Evolutionary conservation across 202 grass and related monocot genomes (phyloP).

Genomic region (Schoenoplectus triqueter): DNA sequence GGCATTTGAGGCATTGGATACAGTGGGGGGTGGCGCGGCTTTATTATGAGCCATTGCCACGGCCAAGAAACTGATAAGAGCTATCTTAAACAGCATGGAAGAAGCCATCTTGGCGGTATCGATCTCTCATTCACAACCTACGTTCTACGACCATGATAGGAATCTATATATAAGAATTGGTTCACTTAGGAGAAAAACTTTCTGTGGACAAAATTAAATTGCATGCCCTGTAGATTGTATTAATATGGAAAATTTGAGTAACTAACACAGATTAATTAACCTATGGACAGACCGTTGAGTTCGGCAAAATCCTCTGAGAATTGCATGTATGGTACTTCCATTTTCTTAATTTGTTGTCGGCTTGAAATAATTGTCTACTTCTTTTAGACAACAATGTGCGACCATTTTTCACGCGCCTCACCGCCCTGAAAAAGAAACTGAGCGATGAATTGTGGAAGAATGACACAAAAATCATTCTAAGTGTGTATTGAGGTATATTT

Average conservation of each 20-base stretch:
- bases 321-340: neutral
- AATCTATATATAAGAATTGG: neutral
- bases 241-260: neutral
- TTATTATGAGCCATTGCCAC: slow-evolving; percentile 17
- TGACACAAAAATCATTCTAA: too few species aligned
- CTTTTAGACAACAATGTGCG: neutral
- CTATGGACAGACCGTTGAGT: neutral
- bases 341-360: neutral
- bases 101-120: slow-evolving; percentile 2
- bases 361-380: neutral
- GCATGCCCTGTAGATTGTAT: neutral
- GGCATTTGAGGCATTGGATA: neutral
- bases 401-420: too few species aligned
- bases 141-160: neutral
- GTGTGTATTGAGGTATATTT: too few species aligned
- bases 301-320: neutral
- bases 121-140: neutral
- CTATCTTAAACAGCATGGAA: slow-evolving; percentile 25
- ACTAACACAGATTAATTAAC: neutral
- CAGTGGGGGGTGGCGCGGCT: neutral
- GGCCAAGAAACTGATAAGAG: slow-evolving; percentile 16
- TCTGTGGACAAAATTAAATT: neutral
- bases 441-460: too few species aligned
- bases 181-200: neutral
- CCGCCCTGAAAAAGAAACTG: too few species aligned